Evolutionary conservation across 2,329 filamentous ascomycete genomes (phyloP), one percentile per base, ranked within the genome.

Genomic region (Aureobasidium vineae): DNA sequence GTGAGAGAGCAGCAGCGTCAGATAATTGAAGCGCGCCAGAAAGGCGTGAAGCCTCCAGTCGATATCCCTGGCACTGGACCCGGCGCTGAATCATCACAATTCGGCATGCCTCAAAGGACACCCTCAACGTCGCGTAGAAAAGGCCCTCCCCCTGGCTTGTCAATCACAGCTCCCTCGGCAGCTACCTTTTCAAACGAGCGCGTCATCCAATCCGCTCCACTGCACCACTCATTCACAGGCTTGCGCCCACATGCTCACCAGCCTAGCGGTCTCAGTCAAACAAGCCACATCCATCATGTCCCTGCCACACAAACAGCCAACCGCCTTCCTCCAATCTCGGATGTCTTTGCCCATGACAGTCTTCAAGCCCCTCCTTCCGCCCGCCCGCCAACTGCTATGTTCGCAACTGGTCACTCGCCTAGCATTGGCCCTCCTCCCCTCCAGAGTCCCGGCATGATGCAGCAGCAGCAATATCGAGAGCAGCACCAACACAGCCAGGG

Each of bases 201-300:
- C 72, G 92, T 98, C 41, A 96, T 99, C 68, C 95, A 99, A 79
- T 99, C 95, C 4, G 95, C 95, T 8, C 95, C 95, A 19, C 85
- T 99, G 28, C 89, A 96, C 72, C 94, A 97, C 76, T 96, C 92
- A 43, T 99, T 99, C 76, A 97, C 95, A 8, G 93, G 94, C 68
- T 88, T 95, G 68, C 88, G 96, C 75, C 87, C 92, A 72, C 67
- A 72, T 70, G 65, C 77, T 76, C 93, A 94, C 75, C 91, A 93
- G 69, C 89, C 91, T 8, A 92, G 91, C 11, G 92, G 90, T 69
- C 83, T 96, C 63, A 89, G 90, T 23, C 91, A 88, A 74, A 92
- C 89, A 1, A 94, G 91, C 26, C 92, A 97, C 76, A 95, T 97
- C 74, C 92, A 96, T 78, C 92, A 96, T 75, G 84, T 93, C 3